Evolutionary conservation across 345 rosid species (phyloP).

Genomic region (Salix dunnii): DNA sequence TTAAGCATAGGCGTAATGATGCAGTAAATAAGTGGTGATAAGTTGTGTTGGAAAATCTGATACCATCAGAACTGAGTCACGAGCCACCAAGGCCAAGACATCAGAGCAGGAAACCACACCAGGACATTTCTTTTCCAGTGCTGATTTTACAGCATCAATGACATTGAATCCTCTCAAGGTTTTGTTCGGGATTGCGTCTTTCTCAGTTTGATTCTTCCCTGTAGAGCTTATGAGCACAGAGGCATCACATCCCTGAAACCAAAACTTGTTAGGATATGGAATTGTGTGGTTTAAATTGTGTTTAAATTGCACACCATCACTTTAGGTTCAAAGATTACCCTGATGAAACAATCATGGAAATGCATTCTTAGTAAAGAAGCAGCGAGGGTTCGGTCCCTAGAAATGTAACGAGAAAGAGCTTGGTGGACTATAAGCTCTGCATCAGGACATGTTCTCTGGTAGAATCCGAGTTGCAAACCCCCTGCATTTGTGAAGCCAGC

Average conservation of each 20-base stretch:
- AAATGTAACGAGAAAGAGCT: constrained; percentile 24
- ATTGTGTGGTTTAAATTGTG: background rate
- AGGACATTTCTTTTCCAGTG: constrained; percentile 31
- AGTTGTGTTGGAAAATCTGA: background rate
- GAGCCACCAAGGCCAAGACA: constrained; percentile 26
- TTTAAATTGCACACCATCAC: background rate
- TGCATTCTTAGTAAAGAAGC: constrained; percentile 48
- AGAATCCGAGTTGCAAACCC: constrained; percentile 35
- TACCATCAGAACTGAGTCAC: constrained; percentile 44
- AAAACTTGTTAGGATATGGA: background rate
- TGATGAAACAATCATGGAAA: constrained; percentile 54
- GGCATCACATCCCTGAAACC: constrained; percentile 51
- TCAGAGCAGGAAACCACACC: constrained; percentile 39
- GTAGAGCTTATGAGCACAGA: constrained; percentile 43
- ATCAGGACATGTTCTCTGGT: constrained; percentile 36
- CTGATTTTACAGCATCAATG: constrained; percentile 43
- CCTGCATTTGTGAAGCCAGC: constrained; percentile 12
- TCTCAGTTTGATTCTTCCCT: constrained; percentile 38
- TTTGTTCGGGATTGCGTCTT: constrained; percentile 36
- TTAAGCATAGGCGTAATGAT: background rate
- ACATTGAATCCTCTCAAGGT: constrained; percentile 47
- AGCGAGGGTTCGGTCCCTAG: constrained; percentile 41
- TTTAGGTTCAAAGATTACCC: constrained; percentile 26
- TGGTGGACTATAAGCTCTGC: constrained; percentile 33
- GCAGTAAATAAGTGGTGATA: background rate